Evolutionary conservation across 148 eudicot genomes (phyloP), one percentile per base, ranked within the genome.

Genomic region (Vaccinium vitisidaea): DNA sequence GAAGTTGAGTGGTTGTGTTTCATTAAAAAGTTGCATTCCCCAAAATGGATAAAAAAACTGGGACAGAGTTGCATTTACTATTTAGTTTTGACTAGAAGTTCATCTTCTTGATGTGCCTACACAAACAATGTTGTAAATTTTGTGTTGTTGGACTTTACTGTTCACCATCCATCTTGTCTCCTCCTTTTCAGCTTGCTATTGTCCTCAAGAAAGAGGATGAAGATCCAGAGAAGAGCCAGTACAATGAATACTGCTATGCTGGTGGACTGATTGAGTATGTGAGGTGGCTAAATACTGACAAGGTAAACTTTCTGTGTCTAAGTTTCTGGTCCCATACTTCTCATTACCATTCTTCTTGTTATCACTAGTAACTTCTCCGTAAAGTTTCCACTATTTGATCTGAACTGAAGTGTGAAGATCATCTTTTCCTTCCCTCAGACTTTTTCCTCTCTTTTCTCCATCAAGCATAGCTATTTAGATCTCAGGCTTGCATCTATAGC

Each of bases 201-300:
- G 87, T 88, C 39, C 93, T 97, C 36, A 86, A 86, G 87, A 94
- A 93, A 86, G 95, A 95, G 88, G 89, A 86, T 85, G 87, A 84
- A 65, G 93, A 95, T 74, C 90, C 91, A 25, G 98, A 91, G 88
- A 91, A 91, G 86, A 87, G 69, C 67, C 87, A 87, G 84, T 78
- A 86, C 84, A 91, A 85, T 84, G 94, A 94, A 87, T 97, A 92
- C 88, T 92, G 80, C 87, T 97, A 89, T 90, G 98, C 99, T 86
- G 99, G 99, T 83, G 99, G 98, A 39, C 87, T 97, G 75, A 85
- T 90, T 70, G 99, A 97, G 80, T 97, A 97, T 87, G 99, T 97
- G 88, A 95, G 87, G 84, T 97, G 99, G 99, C 92, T 97, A 83
- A 97, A 97, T 86, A 87, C 86, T 83, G 99, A 97, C 83, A 97